Base-by-base conservation (phyloP, 23 red algal genomes). In the Gracilaria vermiculophylla region DNA sequence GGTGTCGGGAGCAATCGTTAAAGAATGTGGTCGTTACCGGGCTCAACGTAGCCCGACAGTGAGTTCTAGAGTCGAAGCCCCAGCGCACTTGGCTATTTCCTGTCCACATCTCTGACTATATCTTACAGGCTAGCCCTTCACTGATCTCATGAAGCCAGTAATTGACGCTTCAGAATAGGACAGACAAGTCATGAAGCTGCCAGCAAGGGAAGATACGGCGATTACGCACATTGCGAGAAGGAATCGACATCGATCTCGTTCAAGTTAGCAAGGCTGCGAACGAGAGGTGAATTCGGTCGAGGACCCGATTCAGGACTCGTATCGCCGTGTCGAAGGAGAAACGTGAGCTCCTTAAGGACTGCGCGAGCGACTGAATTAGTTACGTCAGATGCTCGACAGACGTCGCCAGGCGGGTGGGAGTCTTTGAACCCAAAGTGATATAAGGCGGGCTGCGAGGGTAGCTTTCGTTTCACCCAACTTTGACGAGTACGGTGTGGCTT, bases 121-220 rank as follows among this genome's bases (percentile, higher is more conserved):
- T 64, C 29, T 24, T 17, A 24, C 58, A 35, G 28, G 29, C 8
- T 5, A 64, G 29, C 58, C 58, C 58, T 64, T 64, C 58, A 64
- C 17, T 35, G 58, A 64, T 64, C 58, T 35, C 6, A 64, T 64
- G 58, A 31, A 64, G 29, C 29, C 5, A 28, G 6, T 12, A 64
- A 64, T 36, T 16, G 6, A 24, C 29, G 58, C 58, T 34, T 64
- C 58, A 64, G 9, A 28, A 16, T 35, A 64, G 67, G 67, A 28
- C 67, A 23, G 67, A 73, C 67, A 73, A 73, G 67, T 73, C 67
- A 73, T 73, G 67, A 29, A 8, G 67, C 58, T 64, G 29, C 58
- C 58, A 64, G 58, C 58, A 28, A 64, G 28, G 58, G 24, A 64
- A 13, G 28, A 34, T 64, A 11, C 58, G 29, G 58, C 58, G 29